A percentile compares a stretch with the other conserved stretches of the same genome.
Conservation (phyloP, 208 protist genomes). For the Zelonia costaricensis region DNA sequence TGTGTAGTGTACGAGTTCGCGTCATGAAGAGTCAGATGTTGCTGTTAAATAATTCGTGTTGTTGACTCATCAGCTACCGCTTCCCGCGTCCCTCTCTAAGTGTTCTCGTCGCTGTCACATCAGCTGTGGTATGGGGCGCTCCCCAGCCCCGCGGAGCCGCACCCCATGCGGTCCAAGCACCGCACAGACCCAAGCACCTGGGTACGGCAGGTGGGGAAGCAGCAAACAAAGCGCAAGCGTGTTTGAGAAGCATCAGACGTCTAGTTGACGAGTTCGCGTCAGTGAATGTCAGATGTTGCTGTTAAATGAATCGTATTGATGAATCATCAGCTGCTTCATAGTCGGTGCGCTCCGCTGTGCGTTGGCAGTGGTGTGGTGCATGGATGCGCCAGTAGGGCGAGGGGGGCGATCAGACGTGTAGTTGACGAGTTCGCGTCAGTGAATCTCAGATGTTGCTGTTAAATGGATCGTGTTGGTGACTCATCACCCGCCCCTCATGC, state of each 20-base stretch:
- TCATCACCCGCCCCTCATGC: conserved; percentile 6
- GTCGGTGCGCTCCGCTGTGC: no score
- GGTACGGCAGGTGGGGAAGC: no score
- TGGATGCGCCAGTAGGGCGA: background rate
- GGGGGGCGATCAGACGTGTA: no score
- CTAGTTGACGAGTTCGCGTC: conserved; percentile 2
- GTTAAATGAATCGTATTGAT: conserved; percentile 3
- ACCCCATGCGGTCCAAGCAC: no score
- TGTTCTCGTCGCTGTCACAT: no score
- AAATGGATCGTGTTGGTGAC: background rate
- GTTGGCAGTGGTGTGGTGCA: background rate
- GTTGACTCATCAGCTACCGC: background rate
- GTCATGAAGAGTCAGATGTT: conserved; percentile 15
- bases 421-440: no score
- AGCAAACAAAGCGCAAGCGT: background rate
- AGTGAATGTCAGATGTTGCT: conserved; percentile 10
- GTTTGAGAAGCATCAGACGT: conserved; percentile 4
- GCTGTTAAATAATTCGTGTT: conserved; percentile 8
- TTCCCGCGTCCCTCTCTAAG: no score
- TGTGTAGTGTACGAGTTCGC: conserved; percentile 6
- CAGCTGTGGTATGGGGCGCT: no score
- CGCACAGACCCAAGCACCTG: no score
- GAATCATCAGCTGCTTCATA: conserved; percentile 4
- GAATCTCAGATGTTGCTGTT: conserved; percentile 14
- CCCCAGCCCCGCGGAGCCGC: no score